These are phyloP conservation scores for Daedaleopsis nitida DNA, from an alignment of 768 basidiomycete genomes.

Conservation along the genomic window DNA sequence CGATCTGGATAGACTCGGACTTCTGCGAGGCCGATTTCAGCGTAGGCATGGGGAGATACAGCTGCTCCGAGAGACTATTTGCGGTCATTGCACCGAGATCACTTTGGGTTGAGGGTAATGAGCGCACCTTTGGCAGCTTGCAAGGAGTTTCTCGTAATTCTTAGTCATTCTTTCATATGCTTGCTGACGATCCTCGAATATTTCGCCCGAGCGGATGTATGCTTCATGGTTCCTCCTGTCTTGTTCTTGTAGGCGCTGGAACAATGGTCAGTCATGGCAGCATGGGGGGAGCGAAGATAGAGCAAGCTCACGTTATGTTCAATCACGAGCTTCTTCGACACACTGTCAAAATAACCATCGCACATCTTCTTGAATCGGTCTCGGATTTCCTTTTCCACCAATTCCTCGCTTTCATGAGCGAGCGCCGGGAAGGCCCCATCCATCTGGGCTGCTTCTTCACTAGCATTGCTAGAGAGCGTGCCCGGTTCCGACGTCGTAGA, in stretches of 20 bases:
- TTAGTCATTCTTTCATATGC: constrained; percentile 99
- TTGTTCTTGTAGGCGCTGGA: constrained; percentile 96
- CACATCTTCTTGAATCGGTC: constrained; percentile 92
- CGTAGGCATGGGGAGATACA: constrained; percentile 77
- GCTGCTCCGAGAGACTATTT: constrained; percentile 83
- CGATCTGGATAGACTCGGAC: constrained; percentile 80
- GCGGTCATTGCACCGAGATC: background rate
- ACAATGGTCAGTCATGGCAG: background rate
- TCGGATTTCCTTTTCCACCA: constrained; percentile 84
- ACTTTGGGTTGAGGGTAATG: background rate
- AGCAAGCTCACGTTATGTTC: constrained; percentile 75
- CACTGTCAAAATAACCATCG: constrained; percentile 89
- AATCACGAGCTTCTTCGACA: constrained; percentile 87
- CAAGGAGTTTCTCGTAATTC: constrained; percentile 87
- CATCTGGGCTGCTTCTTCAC: constrained; percentile 28
- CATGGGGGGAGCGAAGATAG: background rate
- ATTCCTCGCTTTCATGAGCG: constrained; percentile 60
- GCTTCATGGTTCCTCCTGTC: constrained; percentile 97
- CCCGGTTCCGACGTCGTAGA: constrained; percentile 56
- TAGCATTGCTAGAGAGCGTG: constrained; percentile 46
- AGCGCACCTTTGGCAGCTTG: constrained; percentile 84
- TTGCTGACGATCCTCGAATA: constrained; percentile 98
- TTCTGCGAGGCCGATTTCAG: constrained; percentile 85
- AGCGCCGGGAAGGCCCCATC: constrained; percentile 43
- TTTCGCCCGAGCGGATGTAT: constrained; percentile 98